Percentiles rank a stretch among this genome's conserved stretches.
These are phyloP conservation scores for Coemansia sp. DNA, from an alignment of 192 early-diverging fungal genomes.

Conservation along the genomic window DNA sequence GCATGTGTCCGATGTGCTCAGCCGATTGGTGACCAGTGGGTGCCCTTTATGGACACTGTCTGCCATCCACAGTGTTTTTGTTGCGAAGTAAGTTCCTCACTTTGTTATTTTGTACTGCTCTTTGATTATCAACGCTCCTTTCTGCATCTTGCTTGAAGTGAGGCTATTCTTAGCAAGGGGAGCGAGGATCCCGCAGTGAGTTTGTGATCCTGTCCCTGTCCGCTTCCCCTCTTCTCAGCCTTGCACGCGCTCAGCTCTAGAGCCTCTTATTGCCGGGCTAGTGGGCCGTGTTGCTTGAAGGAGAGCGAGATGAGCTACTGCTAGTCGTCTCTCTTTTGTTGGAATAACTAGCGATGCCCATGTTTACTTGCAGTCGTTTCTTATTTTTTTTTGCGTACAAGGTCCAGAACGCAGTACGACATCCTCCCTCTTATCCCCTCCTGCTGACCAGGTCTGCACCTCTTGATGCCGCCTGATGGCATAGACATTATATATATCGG, in stretches of 20 bases:
- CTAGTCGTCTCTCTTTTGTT: background rate
- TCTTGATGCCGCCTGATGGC: slow-evolving; percentile 2
- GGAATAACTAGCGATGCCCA: slow-evolving; percentile 3
- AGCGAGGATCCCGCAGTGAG: background rate
- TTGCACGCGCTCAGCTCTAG: slow-evolving; percentile 2
- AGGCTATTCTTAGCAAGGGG: background rate
- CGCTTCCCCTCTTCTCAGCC: background rate
- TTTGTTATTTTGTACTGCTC: background rate
- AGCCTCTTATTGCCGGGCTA: background rate
- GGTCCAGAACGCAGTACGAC: slow-evolving; percentile 2
- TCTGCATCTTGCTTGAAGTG: slow-evolving; percentile 2
- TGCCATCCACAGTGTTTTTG: slow-evolving; percentile 96
- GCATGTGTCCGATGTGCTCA: slow-evolving; percentile 70
- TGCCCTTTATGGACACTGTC: slow-evolving; percentile 78
- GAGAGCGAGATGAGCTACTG: background rate
- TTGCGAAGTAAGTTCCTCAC: slow-evolving; percentile 74
- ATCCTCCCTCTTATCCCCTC: background rate
- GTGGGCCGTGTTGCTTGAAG: background rate
- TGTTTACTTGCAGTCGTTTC: background rate
- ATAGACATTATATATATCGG: background rate
- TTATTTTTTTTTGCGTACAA: slow-evolving; percentile 2
- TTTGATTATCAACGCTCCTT: slow-evolving; percentile 3
- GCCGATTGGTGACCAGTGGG: slow-evolving; percentile 84
- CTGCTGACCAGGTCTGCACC: background rate
- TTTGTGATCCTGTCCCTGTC: slow-evolving; percentile 2